Evolutionary conservation across 441 rosid species (phyloP).

Genomic region (Eruca vesicaria): DNA sequence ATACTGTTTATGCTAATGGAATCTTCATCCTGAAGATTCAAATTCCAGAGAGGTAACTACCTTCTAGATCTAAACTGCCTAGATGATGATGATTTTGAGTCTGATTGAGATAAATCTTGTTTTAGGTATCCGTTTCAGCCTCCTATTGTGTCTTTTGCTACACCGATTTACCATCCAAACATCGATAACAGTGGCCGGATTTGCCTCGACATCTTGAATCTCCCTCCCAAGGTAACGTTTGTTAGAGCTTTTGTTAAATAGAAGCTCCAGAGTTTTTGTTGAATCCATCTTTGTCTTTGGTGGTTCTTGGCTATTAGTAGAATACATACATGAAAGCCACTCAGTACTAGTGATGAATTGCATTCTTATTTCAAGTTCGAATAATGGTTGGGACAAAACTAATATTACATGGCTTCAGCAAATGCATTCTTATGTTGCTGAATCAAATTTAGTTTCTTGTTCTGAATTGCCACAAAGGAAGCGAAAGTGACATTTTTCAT

Average conservation of each 20-base stretch:
- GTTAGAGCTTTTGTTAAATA: too few species aligned
- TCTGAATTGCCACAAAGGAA: too few species aligned
- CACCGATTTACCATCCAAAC: slow-evolving; percentile 83
- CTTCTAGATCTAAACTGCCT: not conserved
- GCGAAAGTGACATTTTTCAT: not conserved
- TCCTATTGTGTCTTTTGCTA: slow-evolving; percentile 63
- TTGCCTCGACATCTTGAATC: slow-evolving; percentile 89
- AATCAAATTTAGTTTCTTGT: not conserved
- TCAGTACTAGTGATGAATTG: too few species aligned
- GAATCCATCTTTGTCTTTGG: too few species aligned
- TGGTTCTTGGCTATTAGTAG: too few species aligned
- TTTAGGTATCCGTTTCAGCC: slow-evolving; percentile 88
- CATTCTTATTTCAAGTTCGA: too few species aligned
- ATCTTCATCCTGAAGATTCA: slow-evolving; percentile 61
- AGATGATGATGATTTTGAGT: not conserved
- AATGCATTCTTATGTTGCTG: not conserved
- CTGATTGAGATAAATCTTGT: not conserved
- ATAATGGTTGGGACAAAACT: too few species aligned
- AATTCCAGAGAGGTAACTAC: slow-evolving; percentile 66
- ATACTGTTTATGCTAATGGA: slow-evolving; percentile 71
- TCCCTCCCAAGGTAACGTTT: slow-evolving; percentile 65
- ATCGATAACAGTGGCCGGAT: slow-evolving; percentile 83
- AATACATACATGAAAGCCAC: too few species aligned
- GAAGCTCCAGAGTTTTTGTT: too few species aligned
- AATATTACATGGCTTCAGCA: too few species aligned